Evolutionary conservation across 2,329 filamentous ascomycete genomes (phyloP).

Genomic region (Aspergillus ochraceoroseus): DNA sequence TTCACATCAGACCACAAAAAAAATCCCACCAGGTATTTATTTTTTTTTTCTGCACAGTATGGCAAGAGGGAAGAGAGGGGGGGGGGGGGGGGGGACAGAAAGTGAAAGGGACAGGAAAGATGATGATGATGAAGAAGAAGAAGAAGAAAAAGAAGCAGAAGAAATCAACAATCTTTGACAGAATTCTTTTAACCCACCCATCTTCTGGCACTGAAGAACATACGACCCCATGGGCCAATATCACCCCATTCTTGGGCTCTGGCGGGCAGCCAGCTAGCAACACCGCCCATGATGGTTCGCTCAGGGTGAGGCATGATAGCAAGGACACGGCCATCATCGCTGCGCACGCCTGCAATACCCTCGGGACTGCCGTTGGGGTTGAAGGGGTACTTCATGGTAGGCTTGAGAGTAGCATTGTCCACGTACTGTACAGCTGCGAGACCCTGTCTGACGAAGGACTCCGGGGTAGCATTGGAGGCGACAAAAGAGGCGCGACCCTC

Average conservation of each 20-base stretch:
- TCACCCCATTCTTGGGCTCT: constrained; percentile 66
- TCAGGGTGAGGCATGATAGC: constrained; percentile 94
- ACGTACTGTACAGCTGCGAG: constrained; percentile 77
- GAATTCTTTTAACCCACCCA: constrained; percentile 66
- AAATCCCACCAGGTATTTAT: too few relatives aligned
- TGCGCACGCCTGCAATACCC: constrained; percentile 76
- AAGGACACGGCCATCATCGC: constrained; percentile 70
- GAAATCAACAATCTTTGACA: background rate
- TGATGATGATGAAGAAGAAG: too few relatives aligned
- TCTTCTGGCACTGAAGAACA: constrained; percentile 81
- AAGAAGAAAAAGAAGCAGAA: background rate
- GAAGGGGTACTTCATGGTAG: constrained; percentile 77
- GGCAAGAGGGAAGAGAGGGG: too few relatives aligned
- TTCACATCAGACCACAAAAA: too few relatives aligned
- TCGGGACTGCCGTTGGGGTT: constrained; percentile 83
- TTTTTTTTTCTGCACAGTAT: too few relatives aligned
- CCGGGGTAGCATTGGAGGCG: constrained; percentile 44
- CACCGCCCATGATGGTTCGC: constrained; percentile 75
- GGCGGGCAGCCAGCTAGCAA: constrained; percentile 68
- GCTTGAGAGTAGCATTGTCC: constrained; percentile 66
- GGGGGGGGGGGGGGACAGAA: too few relatives aligned
- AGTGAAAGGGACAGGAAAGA: too few relatives aligned
- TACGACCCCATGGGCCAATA: constrained; percentile 75
- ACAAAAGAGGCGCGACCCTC: constrained; percentile 76
- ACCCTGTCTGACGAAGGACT: constrained; percentile 57